These are phyloP conservation scores for Dunaliella primolecta DNA, from an alignment of 139 green algal species.

Conservation along the genomic window DNA sequence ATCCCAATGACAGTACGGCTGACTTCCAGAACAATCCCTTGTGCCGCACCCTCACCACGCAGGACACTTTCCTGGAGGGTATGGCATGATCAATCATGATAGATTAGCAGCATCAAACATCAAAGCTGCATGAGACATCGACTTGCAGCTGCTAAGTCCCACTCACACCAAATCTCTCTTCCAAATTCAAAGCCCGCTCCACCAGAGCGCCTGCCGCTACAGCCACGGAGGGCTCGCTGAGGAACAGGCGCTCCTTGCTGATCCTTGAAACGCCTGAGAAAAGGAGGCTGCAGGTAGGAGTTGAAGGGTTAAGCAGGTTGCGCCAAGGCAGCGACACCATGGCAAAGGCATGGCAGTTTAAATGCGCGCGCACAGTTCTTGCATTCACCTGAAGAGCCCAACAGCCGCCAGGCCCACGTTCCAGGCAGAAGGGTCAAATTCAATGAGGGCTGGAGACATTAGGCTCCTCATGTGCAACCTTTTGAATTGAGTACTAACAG, in stretches of 20 bases:
- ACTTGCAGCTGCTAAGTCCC: too few relatives aligned
- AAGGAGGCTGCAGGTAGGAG: neutral
- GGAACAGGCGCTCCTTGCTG: neutral
- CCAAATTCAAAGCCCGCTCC: neutral
- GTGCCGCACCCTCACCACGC: neutral
- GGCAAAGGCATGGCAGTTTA: too few relatives aligned
- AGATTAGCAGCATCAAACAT: neutral
- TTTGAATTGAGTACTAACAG: too few relatives aligned
- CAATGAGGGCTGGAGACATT: too few relatives aligned
- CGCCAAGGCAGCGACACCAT: too few relatives aligned
- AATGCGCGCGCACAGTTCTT: too few relatives aligned
- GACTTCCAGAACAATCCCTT: neutral
- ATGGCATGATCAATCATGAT: neutral
- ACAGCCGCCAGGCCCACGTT: too few relatives aligned
- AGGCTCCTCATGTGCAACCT: too few relatives aligned
- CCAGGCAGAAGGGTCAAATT: too few relatives aligned
- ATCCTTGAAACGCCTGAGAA: neutral
- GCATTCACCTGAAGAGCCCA: too few relatives aligned
- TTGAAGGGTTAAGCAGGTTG: too few relatives aligned
- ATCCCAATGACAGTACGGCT: neutral
- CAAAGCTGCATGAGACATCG: neutral
- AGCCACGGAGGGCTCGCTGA: neutral
- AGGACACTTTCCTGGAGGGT: neutral
- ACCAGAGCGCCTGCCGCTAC: neutral
- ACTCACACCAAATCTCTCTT: neutral